Percentiles rank a stretch among this genome's conserved stretches.
phyloP scores from a whole-genome alignment of 2,329 filamentous ascomycete genomes.

The Escovopsis sp. region DNA sequence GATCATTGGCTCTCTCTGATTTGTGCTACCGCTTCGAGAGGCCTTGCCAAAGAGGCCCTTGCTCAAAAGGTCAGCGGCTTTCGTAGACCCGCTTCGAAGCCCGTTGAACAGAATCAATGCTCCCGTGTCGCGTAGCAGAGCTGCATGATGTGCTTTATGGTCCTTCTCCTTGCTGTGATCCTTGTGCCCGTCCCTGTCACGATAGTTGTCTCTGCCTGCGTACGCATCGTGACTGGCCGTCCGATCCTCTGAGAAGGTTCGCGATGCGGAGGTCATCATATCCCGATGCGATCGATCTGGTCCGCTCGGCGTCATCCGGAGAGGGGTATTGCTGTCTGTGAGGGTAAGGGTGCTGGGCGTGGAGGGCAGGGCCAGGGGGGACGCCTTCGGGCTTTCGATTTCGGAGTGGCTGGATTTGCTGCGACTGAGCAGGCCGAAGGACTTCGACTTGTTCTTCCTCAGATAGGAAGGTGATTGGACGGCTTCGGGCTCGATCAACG shows the following conservation, averaged over 20 bases:
- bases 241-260: slow-evolving; percentile 63
- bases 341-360: slow-evolving; percentile 13
- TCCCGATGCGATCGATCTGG: slow-evolving; percentile 54
- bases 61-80: slow-evolving; percentile 65
- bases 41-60: slow-evolving; percentile 74
- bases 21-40: slow-evolving; percentile 54
- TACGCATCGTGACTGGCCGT: slow-evolving; percentile 28
- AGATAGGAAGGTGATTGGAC: slow-evolving; percentile 16
- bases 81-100: slow-evolving; percentile 55
- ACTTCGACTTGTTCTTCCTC: slow-evolving; percentile 38
- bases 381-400: slow-evolving; percentile 22
- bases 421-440: slow-evolving; percentile 37
- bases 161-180: slow-evolving; percentile 22
- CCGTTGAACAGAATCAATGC: slow-evolving; percentile 54
- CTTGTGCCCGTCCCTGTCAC: slow-evolving; percentile 30
- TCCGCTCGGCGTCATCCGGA: slow-evolving; percentile 47
- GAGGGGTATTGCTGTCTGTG: slow-evolving; percentile 17
- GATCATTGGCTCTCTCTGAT: slow-evolving; percentile 46
- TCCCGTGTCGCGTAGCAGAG: slow-evolving; percentile 45
- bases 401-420: slow-evolving; percentile 37
- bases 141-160: slow-evolving; percentile 28
- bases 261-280: slow-evolving; percentile 47
- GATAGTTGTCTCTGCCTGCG: slow-evolving; percentile 22
- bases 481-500: slow-evolving; percentile 31
- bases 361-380: slow-evolving; percentile 11